Percentiles rank a stretch among this genome's conserved stretches.
Conservation (phyloP, 495 filamentous ascomycete species). For the Podospora didyma region DNA sequence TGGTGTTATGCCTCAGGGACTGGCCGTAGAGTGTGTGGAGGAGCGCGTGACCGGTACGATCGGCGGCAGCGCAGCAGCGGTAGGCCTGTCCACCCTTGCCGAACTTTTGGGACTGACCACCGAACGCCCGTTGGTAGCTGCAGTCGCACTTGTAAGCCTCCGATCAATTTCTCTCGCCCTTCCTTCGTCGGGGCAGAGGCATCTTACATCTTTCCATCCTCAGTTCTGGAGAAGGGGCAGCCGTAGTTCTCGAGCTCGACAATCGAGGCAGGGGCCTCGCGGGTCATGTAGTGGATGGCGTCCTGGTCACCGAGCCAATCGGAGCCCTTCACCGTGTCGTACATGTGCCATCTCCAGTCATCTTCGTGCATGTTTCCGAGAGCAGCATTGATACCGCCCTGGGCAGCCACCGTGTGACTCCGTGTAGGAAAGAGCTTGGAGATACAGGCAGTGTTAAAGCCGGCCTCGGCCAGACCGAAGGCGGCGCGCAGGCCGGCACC, state of each 20-base stretch:
- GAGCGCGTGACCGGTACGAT: conserved; percentile 92
- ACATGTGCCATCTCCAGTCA: conserved; percentile 99
- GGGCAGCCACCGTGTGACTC: conserved; percentile 92
- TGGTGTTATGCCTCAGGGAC: conserved; percentile 93
- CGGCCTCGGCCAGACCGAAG: conserved; percentile 94
- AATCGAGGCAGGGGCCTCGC: conserved; percentile 86
- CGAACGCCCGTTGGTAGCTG: conserved; percentile 91
- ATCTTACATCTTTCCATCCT: conserved; percentile 84
- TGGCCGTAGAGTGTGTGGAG: conserved; percentile 98
- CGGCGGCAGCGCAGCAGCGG: conserved; percentile 90
- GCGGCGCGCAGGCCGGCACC: conserved; percentile 92
- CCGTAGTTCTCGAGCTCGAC: conserved; percentile 97
- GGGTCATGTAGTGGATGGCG: conserved; percentile 98
- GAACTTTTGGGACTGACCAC: conserved; percentile 91
- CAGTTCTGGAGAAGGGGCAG: conserved; percentile 95
- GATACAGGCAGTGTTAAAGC: conserved; percentile 97
- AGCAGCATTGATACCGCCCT: conserved; percentile 93
- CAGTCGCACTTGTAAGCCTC: conserved; percentile 10
- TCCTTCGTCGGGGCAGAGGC: not conserved
- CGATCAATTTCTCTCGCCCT: not conserved
- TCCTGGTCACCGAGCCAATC: conserved; percentile 99
- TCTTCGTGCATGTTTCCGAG: conserved; percentile 86
- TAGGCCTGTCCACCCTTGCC: conserved; percentile 97
- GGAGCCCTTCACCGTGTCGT: conserved; percentile 97
- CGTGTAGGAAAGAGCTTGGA: conserved; percentile 96